Evolutionary conservation across 2,329 filamentous ascomycete species (phyloP), one percentile per base, ranked within the genome.

Genomic region (Colletotrichum orbiculare): DNA sequence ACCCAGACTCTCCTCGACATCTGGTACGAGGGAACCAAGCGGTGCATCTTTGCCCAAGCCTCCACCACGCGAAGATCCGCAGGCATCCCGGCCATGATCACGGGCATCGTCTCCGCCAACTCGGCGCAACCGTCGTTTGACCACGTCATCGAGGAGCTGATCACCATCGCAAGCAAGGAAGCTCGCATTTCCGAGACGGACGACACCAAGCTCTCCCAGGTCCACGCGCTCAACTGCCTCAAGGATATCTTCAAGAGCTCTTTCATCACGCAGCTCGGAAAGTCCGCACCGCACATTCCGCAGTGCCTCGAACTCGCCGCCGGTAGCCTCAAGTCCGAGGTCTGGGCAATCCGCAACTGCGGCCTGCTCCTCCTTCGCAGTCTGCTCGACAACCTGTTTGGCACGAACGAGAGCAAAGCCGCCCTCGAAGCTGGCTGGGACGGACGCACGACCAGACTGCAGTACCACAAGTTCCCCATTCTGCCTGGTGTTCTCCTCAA

Each of bases 261-360:
- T 0, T 87, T 88, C 54, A 83, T 98, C 15, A 84, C 92, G 0
- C 87, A 88, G 39, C 83, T 97, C 17, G 86, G 92, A 35, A 85
- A 86, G 57, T 91, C 93, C 0, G 93, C 97, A 71, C 81, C 82
- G 0, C 91, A 94, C 70, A 83, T 97, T 8, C 89, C 91, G 8
- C 82, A 87, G 37, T 90, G 90, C 39, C 82, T 99, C 4, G 86
- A 90, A 66, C 83, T 98, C n/a, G 94, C 94, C 2, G 92, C 92
- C 10, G 86, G 86, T 64, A 93, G 91, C 55, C 83, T 99, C 13
- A 90, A 88, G 48, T 96, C 93, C 0, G 86, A 91, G 64, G 88
- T 96, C 25, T 99, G 96, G 96, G 93, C 94, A 0, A 94, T 99
- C 61, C 90, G 94, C 1, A 99, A 99, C 75, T 97, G 94, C 70